phyloP scores from a whole-genome alignment of 139 green algal genomes.

The Eudorina sp. region DNA sequence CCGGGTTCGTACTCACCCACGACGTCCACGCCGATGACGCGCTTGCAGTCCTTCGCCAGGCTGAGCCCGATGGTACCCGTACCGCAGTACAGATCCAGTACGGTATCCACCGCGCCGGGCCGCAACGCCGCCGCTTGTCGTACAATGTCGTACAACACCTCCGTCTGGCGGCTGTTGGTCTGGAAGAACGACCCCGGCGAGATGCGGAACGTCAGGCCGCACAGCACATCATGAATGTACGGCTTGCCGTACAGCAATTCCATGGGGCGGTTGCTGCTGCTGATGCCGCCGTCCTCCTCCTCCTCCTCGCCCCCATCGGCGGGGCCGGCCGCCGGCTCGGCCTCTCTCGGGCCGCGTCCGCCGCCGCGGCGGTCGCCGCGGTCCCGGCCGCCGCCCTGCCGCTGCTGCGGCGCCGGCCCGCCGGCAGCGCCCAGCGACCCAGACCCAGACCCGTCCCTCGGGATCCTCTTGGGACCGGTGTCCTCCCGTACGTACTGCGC shows the following conservation, averaged over 20 bases:
- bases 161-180: constrained; percentile 86
- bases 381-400: background rate
- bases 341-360: background rate
- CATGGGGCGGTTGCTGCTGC: background rate
- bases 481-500: background rate
- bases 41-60: constrained; percentile 65
- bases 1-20: constrained; percentile 39
- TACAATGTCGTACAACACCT: constrained; percentile 80
- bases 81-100: constrained; percentile 93
- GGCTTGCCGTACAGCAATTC: constrained; percentile 36
- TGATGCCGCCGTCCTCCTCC: background rate
- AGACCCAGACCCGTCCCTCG: too few species aligned
- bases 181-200: constrained; percentile 91
- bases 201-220: constrained; percentile 78
- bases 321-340: background rate
- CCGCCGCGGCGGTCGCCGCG: background rate
- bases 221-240: constrained; percentile 56
- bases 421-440: background rate
- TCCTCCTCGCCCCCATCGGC: background rate
- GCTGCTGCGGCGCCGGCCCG: background rate
- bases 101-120: constrained; percentile 56
- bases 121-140: constrained; percentile 55
- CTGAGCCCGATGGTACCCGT: constrained; percentile 84
- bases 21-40: constrained; percentile 71
- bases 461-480: too few species aligned